These are phyloP conservation scores for Mrakia gelida DNA, from an alignment of 768 basidiomycete genomes.

Conservation along the genomic window DNA sequence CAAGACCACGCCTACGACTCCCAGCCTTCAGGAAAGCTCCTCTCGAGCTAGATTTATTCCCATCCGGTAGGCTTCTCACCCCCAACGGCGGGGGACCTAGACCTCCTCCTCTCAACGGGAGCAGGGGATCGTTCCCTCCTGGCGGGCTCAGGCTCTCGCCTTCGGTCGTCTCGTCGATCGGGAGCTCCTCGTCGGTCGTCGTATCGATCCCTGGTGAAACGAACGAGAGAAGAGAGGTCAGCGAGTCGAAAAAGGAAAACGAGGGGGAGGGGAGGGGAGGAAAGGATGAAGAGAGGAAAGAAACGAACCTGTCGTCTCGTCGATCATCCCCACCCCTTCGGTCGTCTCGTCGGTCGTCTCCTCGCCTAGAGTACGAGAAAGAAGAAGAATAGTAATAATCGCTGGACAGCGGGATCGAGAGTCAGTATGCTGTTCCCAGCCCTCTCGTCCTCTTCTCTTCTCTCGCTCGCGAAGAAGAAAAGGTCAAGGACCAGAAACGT, in stretches of 20 bases:
- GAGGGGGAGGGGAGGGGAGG: neutral
- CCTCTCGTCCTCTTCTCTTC: neutral
- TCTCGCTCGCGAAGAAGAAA: neutral
- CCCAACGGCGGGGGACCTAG: conserved; percentile 54
- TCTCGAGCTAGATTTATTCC: conserved; percentile 55
- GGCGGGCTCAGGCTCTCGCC: conserved; percentile 35
- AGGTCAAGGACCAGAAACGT: neutral
- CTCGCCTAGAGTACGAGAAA: conserved; percentile 33
- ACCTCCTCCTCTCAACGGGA: conserved; percentile 25
- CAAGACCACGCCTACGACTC: neutral
- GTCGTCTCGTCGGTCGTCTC: conserved; percentile 31
- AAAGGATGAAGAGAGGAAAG: neutral
- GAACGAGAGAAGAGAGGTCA: neutral
- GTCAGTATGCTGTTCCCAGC: neutral
- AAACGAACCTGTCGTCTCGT: conserved; percentile 13
- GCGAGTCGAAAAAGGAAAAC: neutral
- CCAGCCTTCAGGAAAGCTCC: neutral
- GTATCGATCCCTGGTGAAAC: conserved; percentile 28
- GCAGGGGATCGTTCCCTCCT: conserved; percentile 27
- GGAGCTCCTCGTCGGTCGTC: conserved; percentile 57
- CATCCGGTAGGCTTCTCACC: conserved; percentile 82
- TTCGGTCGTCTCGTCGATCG: conserved; percentile 46
- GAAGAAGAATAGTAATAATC: neutral
- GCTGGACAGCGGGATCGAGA: neutral
- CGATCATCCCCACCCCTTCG: conserved; percentile 16